Evolutionary conservation across 1,284 basidiomycete species (phyloP), one percentile per base, ranked within the genome.

Genomic region (Heterobasidion parviporum): DNA sequence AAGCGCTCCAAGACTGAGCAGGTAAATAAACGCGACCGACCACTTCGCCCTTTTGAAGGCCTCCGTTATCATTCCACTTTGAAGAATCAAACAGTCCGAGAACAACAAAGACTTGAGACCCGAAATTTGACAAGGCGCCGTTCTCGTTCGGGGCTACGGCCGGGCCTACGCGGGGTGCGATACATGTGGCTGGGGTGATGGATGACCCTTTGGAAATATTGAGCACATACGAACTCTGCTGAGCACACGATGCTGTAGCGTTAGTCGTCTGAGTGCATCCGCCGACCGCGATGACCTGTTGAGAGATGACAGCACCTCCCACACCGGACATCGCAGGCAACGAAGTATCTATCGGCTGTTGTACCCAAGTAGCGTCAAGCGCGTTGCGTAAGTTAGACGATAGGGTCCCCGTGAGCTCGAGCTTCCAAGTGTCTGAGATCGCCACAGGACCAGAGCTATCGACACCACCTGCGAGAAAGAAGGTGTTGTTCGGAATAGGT

Each of bases 381-480:
- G 67, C 59, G 49, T 79, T 68, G 0, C 74, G 77, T 33, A 83
- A 66, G 66, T 90, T 90, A 26, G 86, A 78, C 4, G 87, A 82
- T 20, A 90, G 70, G 0, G 82, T 79, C 32, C 89, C 88, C 15
- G 84, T 80, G 18, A 90, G 68, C 56, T 79, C 72, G 49, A 91
- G 70, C 61, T 75, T 74, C 86, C 86, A 91, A 18, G 86, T 72
- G 56, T 89, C 80, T 33, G 83, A 80, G 46, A 87, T 67, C 38
- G 81, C 67, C 54, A 69, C 72, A 38, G 72, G 68, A 6, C 78
- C 79, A 12, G 57, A 54, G 26, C 20, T 58, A 59, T 86, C 72
- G 44, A 74, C 77, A 8, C 89, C 88, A 32, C 88, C 89, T 9
- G 78, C 75, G 60, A 89, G 72, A 68, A 79, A 87, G 62, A 88